Evolutionary conservation across 2,329 filamentous ascomycete genomes (phyloP), one percentile per base, ranked within the genome.

Genomic region (Fusarium sp.): DNA sequence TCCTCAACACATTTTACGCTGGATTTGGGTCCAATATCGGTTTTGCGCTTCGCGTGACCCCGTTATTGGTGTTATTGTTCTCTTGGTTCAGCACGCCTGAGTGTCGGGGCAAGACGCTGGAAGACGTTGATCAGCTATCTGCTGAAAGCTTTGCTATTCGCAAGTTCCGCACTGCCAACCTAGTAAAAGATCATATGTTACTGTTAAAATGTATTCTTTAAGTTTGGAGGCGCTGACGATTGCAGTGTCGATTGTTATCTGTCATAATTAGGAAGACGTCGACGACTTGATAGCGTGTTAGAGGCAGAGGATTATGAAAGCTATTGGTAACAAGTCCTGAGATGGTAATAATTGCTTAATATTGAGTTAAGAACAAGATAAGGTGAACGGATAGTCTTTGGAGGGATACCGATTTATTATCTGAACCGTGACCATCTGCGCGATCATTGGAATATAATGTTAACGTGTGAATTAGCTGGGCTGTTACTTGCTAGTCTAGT

Each of bases 1-100:
- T 80, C 19, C 69, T 78, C 9, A 74, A 79, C 54, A 67, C 69
- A 15, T 74, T 74, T 11, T 77, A 78, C 26, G 77, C 77, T 4
- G 69, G 71, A 26, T 73, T 81, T 10, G 73, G 75, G 2, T 69
- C 75, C 21, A 56, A 45, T 9, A 53, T 69, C 2, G 63, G 69
- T 5, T 73, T 68, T 43, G 69, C 72, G 17, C 70, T 63, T 49
- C 63, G 50, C 0, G 43, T 50, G 9, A 56, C 68, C 17, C 42
- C 52, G 9, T 49, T 65, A 28, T 15, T 71, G 8, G 56, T 61
- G 2, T 19, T 57, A 11, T 38, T 67, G 7, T 73, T 69, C 45
- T 56, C 55, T 4, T 67, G 46, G 34, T 62, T 71, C 24, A 69
- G 65, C 10, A 56, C 72, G 4, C 69, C 70, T 1, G 67, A 72